Evolutionary conservation across 2,329 filamentous ascomycete species (phyloP), one percentile per base, ranked within the genome.

Genomic region (Mycosphaerella arachidis): DNA sequence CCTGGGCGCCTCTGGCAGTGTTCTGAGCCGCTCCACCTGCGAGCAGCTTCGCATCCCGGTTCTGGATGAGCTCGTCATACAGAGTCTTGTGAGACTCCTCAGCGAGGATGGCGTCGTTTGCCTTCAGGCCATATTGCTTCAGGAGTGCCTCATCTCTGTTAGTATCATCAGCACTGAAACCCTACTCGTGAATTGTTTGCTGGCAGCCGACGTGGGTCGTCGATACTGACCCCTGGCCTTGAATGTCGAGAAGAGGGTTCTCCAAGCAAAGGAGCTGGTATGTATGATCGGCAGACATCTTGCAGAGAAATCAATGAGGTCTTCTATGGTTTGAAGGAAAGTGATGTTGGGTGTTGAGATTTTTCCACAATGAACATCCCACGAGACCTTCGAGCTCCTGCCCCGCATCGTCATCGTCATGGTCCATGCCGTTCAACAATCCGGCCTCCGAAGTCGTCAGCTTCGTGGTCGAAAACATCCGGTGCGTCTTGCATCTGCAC

Each of bases 221-320:
- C 56, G 55, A 43, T 3, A 54, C 80, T 65, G 78, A 86, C 85
- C 84, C 85, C 70, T 82, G 77, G 70, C 89, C 94, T 80, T 97
- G 93, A 76, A 99, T 99, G 76, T 99, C 93, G 72, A 99, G 89
- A 71, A 99, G 87, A 77, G 94, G 94, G 79, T 99, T 99, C 88
- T 97, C 94, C 72, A 99, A 81, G 79, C 89, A 94, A 73, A 97
- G 84, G 72, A 99, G 89, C 77, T 90, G 83, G 81, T 89, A 97
- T 78, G 92, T 88, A 79, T 70, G 63, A 51, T 64, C 60, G 57
- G 64, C 56, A 53, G 64, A 62, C 67, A 67, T 67, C 56, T 48
- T 63, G 51, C 10, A 33, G 35, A 50, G 40, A 4, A 18, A 27
- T 12, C 3, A 27, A 29, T 27, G 46, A 50, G 29, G 20, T 50